Base-by-base conservation (phyloP, 805 yeast genomes). In the Nakazawaea wyomingensis region DNA sequence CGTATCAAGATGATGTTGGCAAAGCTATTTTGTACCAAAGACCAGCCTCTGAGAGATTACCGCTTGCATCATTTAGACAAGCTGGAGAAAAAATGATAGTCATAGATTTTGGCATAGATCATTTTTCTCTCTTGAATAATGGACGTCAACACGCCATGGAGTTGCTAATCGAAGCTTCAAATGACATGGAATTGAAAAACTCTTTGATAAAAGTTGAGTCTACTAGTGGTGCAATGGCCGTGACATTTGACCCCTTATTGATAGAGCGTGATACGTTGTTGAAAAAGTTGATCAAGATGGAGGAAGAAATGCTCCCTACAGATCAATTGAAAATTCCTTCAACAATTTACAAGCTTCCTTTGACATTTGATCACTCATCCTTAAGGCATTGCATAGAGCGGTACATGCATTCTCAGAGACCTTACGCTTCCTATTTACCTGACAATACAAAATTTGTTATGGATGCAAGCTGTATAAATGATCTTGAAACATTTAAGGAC, bases 41-140 rank as follows among this genome's bases (percentile, higher is more conserved):
- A 35, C 37, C 42, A 10, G 32, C 29, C 3, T 26, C 40, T 5
- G 43, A 41, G 2, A 40, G 32, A 2, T 35, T 57, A 30, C 62
- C 62, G n/a, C 17, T 28, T 21, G 49, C 50, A 14, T 37, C 51
- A 11, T 50, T 49, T 20, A 49, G 66, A 34, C 65, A 60, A 40
- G 61, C 58, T 7, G 65, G 66, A 31, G 67, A 62, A 45, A 45
- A 48, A 13, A 57, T 60, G 62, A 48, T 62, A 10, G 34, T 59
- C 8, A 47, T 59, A 43, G 66, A 62, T 46, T 62, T 59, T 46
- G 64, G 63, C 16, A 48, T 48, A 14, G 53, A 50, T 7, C 38
- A 55, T 2, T 62, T 59, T 46, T 51, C 55, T 7, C 46, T 62
- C n/a, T 49, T 59, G 37, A 60, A 56, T 33, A 57, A 54, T 44